Percentiles rank a stretch among this genome's conserved stretches.
Evolutionary conservation across 2,329 filamentous ascomycete genomes (phyloP).

Genomic region (Exophiala alcalophila): DNA sequence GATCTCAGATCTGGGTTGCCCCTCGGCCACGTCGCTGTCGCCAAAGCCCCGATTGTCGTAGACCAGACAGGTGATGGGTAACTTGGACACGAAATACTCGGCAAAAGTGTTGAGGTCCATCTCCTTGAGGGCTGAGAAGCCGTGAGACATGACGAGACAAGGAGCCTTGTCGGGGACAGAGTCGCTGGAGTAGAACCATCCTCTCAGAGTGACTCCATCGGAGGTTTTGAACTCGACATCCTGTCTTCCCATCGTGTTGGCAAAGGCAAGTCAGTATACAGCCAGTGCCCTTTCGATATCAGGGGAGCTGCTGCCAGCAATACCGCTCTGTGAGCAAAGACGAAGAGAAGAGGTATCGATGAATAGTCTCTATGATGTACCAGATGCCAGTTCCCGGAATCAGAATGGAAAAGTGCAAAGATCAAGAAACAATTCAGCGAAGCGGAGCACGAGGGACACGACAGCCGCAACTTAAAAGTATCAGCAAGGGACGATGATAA

Average conservation of each 20-base stretch:
- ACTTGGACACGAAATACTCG: conserved; percentile 24
- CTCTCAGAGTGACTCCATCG: conserved; percentile 29
- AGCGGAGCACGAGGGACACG: no score
- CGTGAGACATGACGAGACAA: conserved; percentile 29
- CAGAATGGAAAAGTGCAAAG: no score
- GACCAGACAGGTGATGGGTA: conserved; percentile 30
- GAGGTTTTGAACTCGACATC: conserved; percentile 30
- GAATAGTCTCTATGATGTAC: no score
- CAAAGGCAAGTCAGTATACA: no score
- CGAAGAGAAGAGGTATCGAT: no score
- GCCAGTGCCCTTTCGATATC: no score
- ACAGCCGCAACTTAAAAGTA: no score
- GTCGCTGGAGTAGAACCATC: conserved; percentile 28
- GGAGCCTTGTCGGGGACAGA: conserved; percentile 21
- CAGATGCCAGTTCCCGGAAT: no score
- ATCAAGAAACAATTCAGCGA: no score
- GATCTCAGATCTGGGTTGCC: conserved; percentile 36
- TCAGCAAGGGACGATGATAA: no score
- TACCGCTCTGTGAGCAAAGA: no score
- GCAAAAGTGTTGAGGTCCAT: conserved; percentile 29
- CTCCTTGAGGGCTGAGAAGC: conserved; percentile 30
- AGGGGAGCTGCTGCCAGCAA: no score
- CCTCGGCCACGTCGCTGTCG: conserved; percentile 35
- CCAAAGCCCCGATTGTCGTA: conserved; percentile 38
- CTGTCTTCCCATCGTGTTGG: conserved; percentile 26